These are phyloP conservation scores for Clavariopsis aquatica DNA, from an alignment of 495 filamentous ascomycete species.

Conservation along the genomic window DNA sequence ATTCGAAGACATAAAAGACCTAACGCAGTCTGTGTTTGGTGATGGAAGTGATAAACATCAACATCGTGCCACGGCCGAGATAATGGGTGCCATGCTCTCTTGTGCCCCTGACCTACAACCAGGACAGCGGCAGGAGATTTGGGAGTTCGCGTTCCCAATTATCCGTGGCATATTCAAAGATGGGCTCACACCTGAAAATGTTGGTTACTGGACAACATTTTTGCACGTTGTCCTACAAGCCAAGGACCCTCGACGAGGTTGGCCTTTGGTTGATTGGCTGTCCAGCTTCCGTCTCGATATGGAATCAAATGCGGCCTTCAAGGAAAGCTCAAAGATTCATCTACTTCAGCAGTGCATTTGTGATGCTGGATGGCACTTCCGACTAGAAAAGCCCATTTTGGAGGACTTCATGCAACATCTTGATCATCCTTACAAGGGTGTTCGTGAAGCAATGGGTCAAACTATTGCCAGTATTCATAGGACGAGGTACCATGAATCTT, in stretches of 20 bases:
- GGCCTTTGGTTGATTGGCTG: slow-evolving; percentile 83
- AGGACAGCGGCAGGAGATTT: slow-evolving; percentile 70
- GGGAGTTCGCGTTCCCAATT: slow-evolving; percentile 88
- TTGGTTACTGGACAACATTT: slow-evolving; percentile 90
- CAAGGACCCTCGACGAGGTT: slow-evolving; percentile 82
- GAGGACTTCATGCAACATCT: slow-evolving; percentile 87
- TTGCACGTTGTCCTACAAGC: slow-evolving; percentile 80
- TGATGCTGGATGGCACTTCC: slow-evolving; percentile 95
- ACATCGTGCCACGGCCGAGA: slow-evolving; percentile 93
- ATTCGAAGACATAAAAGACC: slow-evolving; percentile 84
- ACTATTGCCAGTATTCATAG: slow-evolving; percentile 84
- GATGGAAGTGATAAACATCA: slow-evolving; percentile 98
- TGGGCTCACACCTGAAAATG: slow-evolving; percentile 90
- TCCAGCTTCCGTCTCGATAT: slow-evolving; percentile 87
- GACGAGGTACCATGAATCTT: slow-evolving; percentile 90
- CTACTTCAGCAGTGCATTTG: slow-evolving; percentile 84
- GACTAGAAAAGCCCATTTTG: slow-evolving; percentile 81
- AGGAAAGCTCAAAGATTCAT: slow-evolving; percentile 95
- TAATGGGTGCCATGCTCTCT: slow-evolving; percentile 79
- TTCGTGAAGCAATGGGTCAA: slow-evolving; percentile 90
- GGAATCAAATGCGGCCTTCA: slow-evolving; percentile 95
- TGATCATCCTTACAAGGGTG: slow-evolving; percentile 96
- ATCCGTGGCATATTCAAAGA: slow-evolving; percentile 82
- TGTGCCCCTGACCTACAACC: slow-evolving; percentile 70
- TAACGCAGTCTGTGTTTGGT: slow-evolving; percentile 71